Percentiles rank a stretch among this genome's conserved stretches.
Conservation (phyloP, 768 basidiomycete genomes). For the Phylloporus sp. region DNA sequence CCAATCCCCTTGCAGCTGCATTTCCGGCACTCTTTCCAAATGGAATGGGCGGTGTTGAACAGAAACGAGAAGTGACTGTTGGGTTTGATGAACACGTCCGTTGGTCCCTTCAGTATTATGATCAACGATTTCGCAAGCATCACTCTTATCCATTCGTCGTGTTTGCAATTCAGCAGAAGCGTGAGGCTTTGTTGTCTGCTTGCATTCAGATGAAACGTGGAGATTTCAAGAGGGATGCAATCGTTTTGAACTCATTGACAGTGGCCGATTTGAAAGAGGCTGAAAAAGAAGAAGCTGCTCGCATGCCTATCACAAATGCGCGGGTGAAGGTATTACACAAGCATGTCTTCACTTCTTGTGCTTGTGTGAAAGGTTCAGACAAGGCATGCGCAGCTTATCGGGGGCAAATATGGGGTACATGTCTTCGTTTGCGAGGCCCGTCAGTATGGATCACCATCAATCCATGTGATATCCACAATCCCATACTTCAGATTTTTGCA, state of each 20-base stretch:
- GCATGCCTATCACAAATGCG: constrained; percentile 22
- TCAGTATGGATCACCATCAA: background rate
- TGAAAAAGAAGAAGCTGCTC: constrained; percentile 30
- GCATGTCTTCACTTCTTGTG: constrained; percentile 23
- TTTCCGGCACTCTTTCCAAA: constrained; percentile 10
- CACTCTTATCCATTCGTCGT: constrained; percentile 29
- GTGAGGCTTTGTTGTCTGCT: constrained; percentile 27
- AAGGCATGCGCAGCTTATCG: constrained; percentile 20
- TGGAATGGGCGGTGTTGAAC: constrained; percentile 34
- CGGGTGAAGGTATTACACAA: constrained; percentile 21
- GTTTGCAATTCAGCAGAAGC: constrained; percentile 30
- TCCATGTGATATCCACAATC: background rate
- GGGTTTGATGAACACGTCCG: constrained; percentile 27
- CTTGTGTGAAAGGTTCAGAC: constrained; percentile 32
- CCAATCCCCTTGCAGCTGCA: background rate
- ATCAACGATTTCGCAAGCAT: constrained; percentile 30
- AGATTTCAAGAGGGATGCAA: constrained; percentile 21
- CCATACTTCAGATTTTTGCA: background rate
- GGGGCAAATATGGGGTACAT: background rate
- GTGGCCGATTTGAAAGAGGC: constrained; percentile 30
- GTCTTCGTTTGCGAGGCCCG: background rate
- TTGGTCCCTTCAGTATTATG: constrained; percentile 31
- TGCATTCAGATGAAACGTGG: constrained; percentile 31
- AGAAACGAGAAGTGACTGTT: constrained; percentile 8
- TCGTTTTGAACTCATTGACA: constrained; percentile 23